These are phyloP conservation scores for Lipomyces starkeyi DNA, from an alignment of 805 yeast species.

Conservation along the genomic window DNA sequence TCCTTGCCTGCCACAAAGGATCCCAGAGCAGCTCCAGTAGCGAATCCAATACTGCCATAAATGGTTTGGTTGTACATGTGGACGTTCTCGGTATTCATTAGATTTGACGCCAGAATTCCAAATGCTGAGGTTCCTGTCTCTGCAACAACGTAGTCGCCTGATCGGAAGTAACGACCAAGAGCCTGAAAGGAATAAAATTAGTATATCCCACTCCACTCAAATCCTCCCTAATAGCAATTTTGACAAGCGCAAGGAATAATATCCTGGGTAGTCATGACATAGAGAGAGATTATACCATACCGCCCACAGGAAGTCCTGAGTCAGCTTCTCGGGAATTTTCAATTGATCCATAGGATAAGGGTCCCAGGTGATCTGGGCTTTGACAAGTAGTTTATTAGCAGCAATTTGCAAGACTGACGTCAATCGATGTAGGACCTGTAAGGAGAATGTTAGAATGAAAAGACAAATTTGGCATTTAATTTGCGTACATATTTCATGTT, in stretches of 20 bases:
- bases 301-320: constrained; percentile 3
- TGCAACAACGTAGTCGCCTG: constrained; percentile 63
- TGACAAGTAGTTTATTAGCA: background rate
- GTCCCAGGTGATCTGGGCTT: background rate
- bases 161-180: constrained; percentile 52
- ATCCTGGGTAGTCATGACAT: background rate
- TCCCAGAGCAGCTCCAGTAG: constrained; percentile 68
- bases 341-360: background rate
- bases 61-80: background rate
- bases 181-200: background rate
- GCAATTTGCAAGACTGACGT: background rate
- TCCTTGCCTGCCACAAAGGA: constrained; percentile 65
- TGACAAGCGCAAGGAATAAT: background rate
- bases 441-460: no score
- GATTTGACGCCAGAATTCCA: constrained; percentile 63
- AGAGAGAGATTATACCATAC: background rate
- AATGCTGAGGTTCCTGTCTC: constrained; percentile 73
- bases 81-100: constrained; percentile 42
- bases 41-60: constrained; percentile 72
- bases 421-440: background rate
- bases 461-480: background rate
- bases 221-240: background rate
- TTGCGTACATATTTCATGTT: background rate
- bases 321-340: background rate
- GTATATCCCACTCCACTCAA: background rate